These are phyloP conservation scores for Colletotrichum australisinense DNA, from an alignment of 2,329 filamentous ascomycete species.

Conservation along the genomic window DNA sequence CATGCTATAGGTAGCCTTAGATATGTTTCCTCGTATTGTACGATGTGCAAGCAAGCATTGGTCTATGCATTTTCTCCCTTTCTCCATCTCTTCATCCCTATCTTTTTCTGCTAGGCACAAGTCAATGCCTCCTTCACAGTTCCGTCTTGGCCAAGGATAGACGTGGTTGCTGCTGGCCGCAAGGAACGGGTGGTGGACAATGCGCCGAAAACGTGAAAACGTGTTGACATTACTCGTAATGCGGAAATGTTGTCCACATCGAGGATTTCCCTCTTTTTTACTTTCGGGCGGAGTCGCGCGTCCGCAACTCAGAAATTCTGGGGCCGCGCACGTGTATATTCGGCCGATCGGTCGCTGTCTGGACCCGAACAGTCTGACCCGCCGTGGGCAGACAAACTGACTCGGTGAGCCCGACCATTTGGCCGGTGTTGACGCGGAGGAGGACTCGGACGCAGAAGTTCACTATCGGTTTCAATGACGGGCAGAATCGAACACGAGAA, in stretches of 20 bases:
- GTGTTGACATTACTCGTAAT: neutral
- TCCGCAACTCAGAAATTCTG: neutral
- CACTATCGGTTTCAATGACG: neutral
- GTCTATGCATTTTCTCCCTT: neutral
- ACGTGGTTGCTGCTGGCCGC: constrained; percentile 1
- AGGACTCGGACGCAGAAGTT: neutral
- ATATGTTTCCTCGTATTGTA: neutral
- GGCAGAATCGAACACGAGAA: neutral
- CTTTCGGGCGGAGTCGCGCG: neutral
- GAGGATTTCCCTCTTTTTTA: neutral
- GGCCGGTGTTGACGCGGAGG: neutral
- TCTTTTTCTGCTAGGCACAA: neutral
- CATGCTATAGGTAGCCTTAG: constrained; percentile 5
- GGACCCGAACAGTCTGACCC: neutral
- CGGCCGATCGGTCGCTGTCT: neutral
- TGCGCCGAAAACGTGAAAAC: neutral
- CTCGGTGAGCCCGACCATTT: neutral
- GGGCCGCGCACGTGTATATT: neutral
- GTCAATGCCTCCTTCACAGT: neutral
- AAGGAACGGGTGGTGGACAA: neutral
- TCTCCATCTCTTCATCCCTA: neutral
- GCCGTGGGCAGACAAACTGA: neutral
- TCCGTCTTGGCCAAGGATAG: neutral
- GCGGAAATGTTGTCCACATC: neutral
- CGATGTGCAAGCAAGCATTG: neutral